phyloP scores from a whole-genome alignment of 73 alveolate genomes.

The Symbiodinium pilosum region DNA sequence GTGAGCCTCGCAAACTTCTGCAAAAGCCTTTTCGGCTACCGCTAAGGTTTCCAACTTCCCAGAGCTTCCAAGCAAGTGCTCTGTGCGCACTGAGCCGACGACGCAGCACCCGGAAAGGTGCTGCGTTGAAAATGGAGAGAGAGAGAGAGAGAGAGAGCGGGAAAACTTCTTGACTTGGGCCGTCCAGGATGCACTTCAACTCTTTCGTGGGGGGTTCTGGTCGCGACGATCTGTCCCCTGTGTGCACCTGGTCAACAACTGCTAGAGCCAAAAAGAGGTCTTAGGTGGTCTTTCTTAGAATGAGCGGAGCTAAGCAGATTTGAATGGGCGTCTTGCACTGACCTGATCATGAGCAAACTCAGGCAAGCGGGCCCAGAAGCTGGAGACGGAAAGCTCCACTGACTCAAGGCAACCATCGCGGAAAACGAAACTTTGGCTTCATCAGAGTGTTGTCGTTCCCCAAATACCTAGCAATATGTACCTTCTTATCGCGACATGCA shows the following conservation, averaged over 20 bases:
- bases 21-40: too few relatives aligned
- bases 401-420: background rate
- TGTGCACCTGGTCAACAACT: slow-evolving; percentile 36
- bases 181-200: slow-evolving; percentile 70
- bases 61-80: slow-evolving; percentile 88
- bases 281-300: too few relatives aligned
- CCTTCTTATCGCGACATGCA: too few relatives aligned
- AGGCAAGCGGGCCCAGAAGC: background rate
- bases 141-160: too few relatives aligned
- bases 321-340: too few relatives aligned
- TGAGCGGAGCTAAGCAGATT: too few relatives aligned
- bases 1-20: too few relatives aligned
- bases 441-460: too few relatives aligned
- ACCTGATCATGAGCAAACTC: too few relatives aligned
- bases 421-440: background rate
- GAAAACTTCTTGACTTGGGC: background rate
- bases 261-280: too few relatives aligned
- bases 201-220: slow-evolving; percentile 84
- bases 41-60: slow-evolving; percentile 93
- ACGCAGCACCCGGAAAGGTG: slow-evolving; percentile 48
- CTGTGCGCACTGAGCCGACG: slow-evolving; percentile 56
- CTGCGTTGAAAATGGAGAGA: background rate
- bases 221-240: slow-evolving; percentile 75
- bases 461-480: too few relatives aligned
- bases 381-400: background rate